Base-by-base conservation (phyloP, 179 eudicot species). In the Amaranthus tricolor region DNA sequence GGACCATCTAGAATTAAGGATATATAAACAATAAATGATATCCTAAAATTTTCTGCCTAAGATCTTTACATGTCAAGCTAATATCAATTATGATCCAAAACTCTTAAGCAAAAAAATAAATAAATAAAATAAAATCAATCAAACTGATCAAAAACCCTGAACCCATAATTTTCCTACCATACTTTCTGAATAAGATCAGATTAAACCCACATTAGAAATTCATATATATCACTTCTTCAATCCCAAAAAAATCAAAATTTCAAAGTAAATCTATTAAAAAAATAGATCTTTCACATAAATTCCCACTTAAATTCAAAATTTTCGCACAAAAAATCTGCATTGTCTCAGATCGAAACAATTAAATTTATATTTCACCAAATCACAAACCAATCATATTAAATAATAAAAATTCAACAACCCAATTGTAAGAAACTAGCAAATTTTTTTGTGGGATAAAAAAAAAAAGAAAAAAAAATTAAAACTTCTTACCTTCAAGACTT, bases 131-230 rank as follows among this genome's bases (percentile, higher is more conserved):
- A 31, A 31, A 31, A 1, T 31, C 40, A 31, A 31, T 31, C 40
- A 31, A 31, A 31, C 40, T 74, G 73, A 71, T 72, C 77, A 72
- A 78, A 84, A 78, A 71, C 80, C 82, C 82, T 81, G 52, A 73
- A 64, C 72, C 71, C 63, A 24, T 48, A 62, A 70, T 64, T 74
- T 68, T 66, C 57, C 44, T 47, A 40, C 60, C 43, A 60, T n/a
- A n/a, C 68, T 44, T 21, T 12, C 47, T 19, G 13, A 69, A 1
- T 50, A 72, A 64, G 40, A 61, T 63, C 31, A n/a, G 40, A 78
- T 68, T 60, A 55, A 62, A 21, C 15, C 67, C 53, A 66, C 67
- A 16, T 40, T 6, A 49, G 47, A 61, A 67, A 19, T 10, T 40
- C 6, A 1, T 31, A 31, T 31, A 76, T 19, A 24, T 69, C 74